phyloP scores from a whole-genome alignment of 1,284 basidiomycete genomes.

The Puccinia sorghi region DNA sequence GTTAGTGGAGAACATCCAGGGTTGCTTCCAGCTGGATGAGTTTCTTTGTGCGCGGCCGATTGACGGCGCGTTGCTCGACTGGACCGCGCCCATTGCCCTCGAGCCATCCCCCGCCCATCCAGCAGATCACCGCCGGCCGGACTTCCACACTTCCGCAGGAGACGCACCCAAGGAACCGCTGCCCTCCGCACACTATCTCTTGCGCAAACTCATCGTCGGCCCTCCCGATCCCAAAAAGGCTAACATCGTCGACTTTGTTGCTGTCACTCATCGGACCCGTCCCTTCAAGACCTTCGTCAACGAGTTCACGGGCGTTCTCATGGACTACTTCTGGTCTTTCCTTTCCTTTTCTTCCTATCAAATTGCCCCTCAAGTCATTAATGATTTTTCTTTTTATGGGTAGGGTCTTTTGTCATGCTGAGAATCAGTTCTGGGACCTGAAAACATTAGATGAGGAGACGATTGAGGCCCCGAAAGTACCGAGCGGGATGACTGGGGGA shows the following conservation, averaged over 20 bases:
- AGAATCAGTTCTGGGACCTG: constrained; percentile 84
- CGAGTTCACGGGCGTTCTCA: constrained; percentile 47
- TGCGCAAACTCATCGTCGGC: constrained; percentile 21
- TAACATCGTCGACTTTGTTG: constrained; percentile 40
- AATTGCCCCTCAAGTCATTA: neutral
- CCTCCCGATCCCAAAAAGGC: constrained; percentile 38
- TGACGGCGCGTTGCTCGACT: constrained; percentile 58
- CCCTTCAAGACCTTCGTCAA: constrained; percentile 48
- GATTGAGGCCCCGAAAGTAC: constrained; percentile 87
- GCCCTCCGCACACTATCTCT: neutral
- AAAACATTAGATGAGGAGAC: constrained; percentile 75
- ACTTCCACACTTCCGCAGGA: constrained; percentile 59
- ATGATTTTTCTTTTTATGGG: neutral
- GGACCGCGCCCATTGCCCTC: constrained; percentile 57
- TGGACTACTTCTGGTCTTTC: constrained; percentile 50
- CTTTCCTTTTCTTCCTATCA: neutral
- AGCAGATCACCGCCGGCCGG: constrained; percentile 64
- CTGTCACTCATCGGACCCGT: constrained; percentile 29
- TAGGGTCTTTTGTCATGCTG: constrained; percentile 90
- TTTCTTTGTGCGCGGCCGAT: constrained; percentile 21
- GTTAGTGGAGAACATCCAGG: constrained; percentile 78
- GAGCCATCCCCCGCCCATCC: constrained; percentile 58
- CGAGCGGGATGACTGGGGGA: constrained; percentile 96
- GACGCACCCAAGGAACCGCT: neutral
- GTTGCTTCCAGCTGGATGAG: constrained; percentile 74